Evolutionary conservation across 2,329 filamentous ascomycete species (phyloP).

Genomic region (Pyrenochaeta sp.): DNA sequence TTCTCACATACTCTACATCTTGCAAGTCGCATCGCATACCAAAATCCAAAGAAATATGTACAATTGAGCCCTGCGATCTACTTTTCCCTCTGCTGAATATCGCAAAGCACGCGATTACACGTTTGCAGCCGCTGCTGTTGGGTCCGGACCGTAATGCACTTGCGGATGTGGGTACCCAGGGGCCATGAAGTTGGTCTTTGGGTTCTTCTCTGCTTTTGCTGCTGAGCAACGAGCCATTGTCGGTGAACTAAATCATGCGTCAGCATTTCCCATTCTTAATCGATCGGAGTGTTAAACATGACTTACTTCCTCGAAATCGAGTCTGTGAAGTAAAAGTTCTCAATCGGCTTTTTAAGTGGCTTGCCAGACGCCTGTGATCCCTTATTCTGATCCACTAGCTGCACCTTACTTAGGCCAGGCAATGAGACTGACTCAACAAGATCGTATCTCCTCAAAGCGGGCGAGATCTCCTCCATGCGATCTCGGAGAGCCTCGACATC

Average conservation of each 20-base stretch:
- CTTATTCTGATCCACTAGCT: constrained; percentile 97
- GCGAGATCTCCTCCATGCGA: constrained; percentile 94
- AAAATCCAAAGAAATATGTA: constrained; percentile 40
- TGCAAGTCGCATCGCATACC: constrained; percentile 20
- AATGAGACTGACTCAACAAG: constrained; percentile 80
- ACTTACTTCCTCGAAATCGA: constrained; percentile 92
- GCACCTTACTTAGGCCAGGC: constrained; percentile 85
- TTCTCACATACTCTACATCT: constrained; percentile 34
- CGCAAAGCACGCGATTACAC: constrained; percentile 27
- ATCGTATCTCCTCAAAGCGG: constrained; percentile 88
- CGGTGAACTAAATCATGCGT: constrained; percentile 72
- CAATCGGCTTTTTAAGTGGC: constrained; percentile 83
- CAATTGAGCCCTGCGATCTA: constrained; percentile 29
- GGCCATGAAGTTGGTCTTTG: constrained; percentile 61
- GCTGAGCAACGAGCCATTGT: constrained; percentile 98
- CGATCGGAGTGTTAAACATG: not conserved
- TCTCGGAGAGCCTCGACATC: constrained; percentile 89
- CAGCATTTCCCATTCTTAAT: constrained; percentile 9
- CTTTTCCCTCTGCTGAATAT: constrained; percentile 17
- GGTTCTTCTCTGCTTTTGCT: constrained; percentile 74
- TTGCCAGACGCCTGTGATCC: constrained; percentile 75
- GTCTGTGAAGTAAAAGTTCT: constrained; percentile 99
- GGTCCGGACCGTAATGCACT: constrained; percentile 51
- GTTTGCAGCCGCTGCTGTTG: constrained; percentile 33
- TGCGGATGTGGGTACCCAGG: constrained; percentile 55